Base-by-base conservation (phyloP, 305 asterid species). In the Fraxinus platypoda region DNA sequence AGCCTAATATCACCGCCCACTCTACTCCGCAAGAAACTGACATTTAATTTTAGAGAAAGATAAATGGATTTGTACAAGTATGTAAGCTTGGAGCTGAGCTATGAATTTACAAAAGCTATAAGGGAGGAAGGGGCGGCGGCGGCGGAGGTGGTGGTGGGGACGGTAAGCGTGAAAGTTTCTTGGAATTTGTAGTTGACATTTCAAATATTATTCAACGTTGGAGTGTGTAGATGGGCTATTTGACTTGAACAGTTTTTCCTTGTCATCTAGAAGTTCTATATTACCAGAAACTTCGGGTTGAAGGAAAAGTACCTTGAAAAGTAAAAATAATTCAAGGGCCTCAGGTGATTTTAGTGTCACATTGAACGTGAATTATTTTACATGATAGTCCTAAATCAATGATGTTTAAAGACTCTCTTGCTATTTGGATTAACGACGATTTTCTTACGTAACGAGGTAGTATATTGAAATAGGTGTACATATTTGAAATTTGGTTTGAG, bases 21-120 rank as follows among this genome's bases (percentile, higher is more conserved):
- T 94, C 99, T 57, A 92, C 88, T 49, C 98, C 98, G 81, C 99
- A 95, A 1, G 90, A 64, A 54, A 95, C 93, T 54, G 97, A 92
- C 97, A 93, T 93, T 80, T 78, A 81, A 79, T 54, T 83, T n/a
- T 30, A 70, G 38, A 70, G 41, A 70, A 30, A 70, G 41, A 70
- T 30, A 1, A 17, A 70, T 30, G 75, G 75, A 70, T 70, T 28
- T 31, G 75, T 70, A 70, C 41, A 30, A 70, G 38, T 70, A 15
- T 25, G 33, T 62, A 25, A 62, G 72, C 33, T 62, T 23, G 72
- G 31, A 8, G 71, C 28, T 57, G 68, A 57, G 11, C 25, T 6
- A 54, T 19, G 68, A 57, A 57, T 57, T 19, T 21, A 19, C 28
- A 12, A 21, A 59, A 21, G 68, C 3, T 21, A 57, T 19, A 19